Percentiles rank a stretch among this genome's conserved stretches.
These are phyloP conservation scores for Lepraria neglecta DNA, from an alignment of 495 filamentous ascomycete genomes.

Conservation along the genomic window DNA sequence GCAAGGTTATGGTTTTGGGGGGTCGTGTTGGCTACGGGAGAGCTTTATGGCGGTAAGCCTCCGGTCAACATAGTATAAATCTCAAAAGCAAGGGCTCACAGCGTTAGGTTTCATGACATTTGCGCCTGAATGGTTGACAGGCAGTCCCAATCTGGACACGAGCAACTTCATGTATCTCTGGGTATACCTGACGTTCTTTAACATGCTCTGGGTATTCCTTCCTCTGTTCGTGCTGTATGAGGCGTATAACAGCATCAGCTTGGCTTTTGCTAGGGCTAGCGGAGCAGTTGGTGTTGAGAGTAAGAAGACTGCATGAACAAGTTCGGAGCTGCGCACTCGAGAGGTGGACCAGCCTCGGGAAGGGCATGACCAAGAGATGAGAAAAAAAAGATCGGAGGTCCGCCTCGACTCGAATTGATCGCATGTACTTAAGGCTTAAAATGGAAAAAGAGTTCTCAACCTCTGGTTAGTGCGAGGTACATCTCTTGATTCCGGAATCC, in stretches of 20 bases:
- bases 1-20: conserved; percentile 62
- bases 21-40: conserved; percentile 76
- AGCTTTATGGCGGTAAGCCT: conserved; percentile 74
- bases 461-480: too few species aligned
- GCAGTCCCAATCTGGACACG: conserved; percentile 67
- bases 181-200: conserved; percentile 90
- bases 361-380: too few species aligned
- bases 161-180: conserved; percentile 79
- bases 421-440: too few species aligned
- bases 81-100: background rate
- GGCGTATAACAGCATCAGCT: conserved; percentile 52
- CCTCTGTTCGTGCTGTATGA: conserved; percentile 72
- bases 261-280: conserved; percentile 44
- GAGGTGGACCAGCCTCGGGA: too few species aligned
- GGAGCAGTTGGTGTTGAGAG: conserved; percentile 1
- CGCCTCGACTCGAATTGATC: too few species aligned
- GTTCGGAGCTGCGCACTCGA: background rate
- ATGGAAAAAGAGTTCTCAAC: too few species aligned
- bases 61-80: too few species aligned
- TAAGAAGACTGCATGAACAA: conserved; percentile 6
- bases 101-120: conserved; percentile 83
- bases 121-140: conserved; percentile 84
- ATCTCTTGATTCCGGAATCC: too few species aligned
- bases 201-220: conserved; percentile 53
- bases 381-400: too few species aligned